Evolutionary conservation across 176 grass and related monocot genomes (phyloP), one percentile per base, ranked within the genome.

Genomic region (Saccharum spontaneum): DNA sequence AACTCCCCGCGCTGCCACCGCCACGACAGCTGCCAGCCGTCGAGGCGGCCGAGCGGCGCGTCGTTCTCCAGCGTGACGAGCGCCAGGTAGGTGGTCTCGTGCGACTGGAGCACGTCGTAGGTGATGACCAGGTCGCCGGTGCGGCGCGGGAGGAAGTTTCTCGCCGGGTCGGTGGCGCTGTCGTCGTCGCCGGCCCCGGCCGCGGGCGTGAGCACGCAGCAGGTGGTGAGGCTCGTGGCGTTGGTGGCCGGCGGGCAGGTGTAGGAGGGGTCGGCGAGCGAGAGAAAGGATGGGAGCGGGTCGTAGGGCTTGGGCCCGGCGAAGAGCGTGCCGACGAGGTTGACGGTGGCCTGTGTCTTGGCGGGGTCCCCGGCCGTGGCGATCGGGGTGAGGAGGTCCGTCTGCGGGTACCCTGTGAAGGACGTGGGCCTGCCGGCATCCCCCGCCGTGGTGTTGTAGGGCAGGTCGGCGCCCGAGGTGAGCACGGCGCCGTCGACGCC

Each of bases 341-440:
- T 30, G 59, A 97, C 73, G 24, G 87, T 83, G 26, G 72, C 79
- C 45, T 79, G 72, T 13, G 88, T 84, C 74, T 49, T 85, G 22
- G 70, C 24, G 20, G 79, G 36, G 83, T 94, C 91, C 54, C 88
- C 92, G 83, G 89, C 92, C 0, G 92, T 94, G 57, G 87, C 79
- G 80, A 97, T 97, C 11, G 92, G 89, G 38, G 94, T 94, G 17
- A 78, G 80, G 65, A 97, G 92, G 71, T 97, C 90, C 48, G 86
- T 72, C 88, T 88, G 89, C 26, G 94, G 94, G 88, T 86, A 92
- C 31, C 94, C 94, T 10, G 87, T 82, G 72, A 97, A 90, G 30
- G 83, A 88, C 10, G 89, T 90, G 7, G 77, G 23, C 8, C 34
- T 48, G 60, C 16, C 60, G 23, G 60, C 60, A 10, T 26, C 17